phyloP scores from a whole-genome alignment of 2,329 filamentous ascomycete genomes.

The Hypoxylon sp. region DNA sequence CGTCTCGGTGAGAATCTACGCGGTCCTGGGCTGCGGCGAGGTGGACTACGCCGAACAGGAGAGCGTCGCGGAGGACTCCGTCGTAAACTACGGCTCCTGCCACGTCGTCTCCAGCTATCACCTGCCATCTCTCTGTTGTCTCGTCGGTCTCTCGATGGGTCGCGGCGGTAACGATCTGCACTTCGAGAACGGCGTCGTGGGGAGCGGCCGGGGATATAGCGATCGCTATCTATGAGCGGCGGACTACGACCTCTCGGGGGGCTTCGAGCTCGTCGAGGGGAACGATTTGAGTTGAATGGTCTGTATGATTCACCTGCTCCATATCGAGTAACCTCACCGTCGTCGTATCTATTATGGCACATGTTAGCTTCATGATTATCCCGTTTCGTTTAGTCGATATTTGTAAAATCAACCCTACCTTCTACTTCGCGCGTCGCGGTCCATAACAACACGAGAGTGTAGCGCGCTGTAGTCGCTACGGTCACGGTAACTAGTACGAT shows the following conservation, averaged over 20 bases:
- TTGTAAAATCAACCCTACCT: constrained; percentile 36
- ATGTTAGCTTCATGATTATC: too few species aligned
- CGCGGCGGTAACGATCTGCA: constrained; percentile 52
- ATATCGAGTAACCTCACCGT: constrained; percentile 69
- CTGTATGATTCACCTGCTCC: constrained; percentile 69
- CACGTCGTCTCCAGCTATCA: constrained; percentile 52
- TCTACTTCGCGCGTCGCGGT: constrained; percentile 46
- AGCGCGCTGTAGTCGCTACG: constrained; percentile 5
- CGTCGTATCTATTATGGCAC: constrained; percentile 71
- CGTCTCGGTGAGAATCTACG: constrained; percentile 50
- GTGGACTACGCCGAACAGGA: constrained; percentile 46
- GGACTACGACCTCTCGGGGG: constrained; percentile 50
- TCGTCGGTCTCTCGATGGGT: constrained; percentile 47
- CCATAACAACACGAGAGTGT: constrained; percentile 32
- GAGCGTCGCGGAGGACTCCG: constrained; percentile 50
- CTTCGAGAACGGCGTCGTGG: constrained; percentile 55
- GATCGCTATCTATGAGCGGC: constrained; percentile 49
- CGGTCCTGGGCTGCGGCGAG: constrained; percentile 46
- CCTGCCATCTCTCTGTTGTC: constrained; percentile 34
- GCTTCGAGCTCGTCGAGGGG: constrained; percentile 51
- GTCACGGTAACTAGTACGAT: too few species aligned
- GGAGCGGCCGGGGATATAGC: constrained; percentile 53
- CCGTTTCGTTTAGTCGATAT: too few species aligned
- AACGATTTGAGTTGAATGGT: constrained; percentile 62
- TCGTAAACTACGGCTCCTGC: constrained; percentile 51